Conservation (phyloP, 2,329 filamentous ascomycete species). For the Cytospora mali region DNA sequence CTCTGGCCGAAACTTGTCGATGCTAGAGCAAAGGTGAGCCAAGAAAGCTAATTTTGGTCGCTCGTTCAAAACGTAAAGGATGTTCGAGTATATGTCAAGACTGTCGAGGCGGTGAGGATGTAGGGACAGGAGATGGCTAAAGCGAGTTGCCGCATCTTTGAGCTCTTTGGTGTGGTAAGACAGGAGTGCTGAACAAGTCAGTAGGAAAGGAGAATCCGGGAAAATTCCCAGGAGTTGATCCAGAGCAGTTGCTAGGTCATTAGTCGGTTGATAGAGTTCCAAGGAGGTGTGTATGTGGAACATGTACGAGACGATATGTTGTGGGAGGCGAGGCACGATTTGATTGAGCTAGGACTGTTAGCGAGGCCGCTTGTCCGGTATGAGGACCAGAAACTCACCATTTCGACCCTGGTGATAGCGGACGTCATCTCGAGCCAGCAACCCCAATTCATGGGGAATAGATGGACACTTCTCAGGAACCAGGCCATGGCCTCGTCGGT, state of each 20-base stretch:
- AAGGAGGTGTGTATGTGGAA: constrained; percentile 91
- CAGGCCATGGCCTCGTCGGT: constrained; percentile 82
- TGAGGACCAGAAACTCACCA: constrained; percentile 56
- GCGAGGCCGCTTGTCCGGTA: constrained; percentile 20
- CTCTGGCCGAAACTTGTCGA: constrained; percentile 95
- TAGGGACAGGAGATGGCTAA: constrained; percentile 79
- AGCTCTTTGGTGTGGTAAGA: constrained; percentile 90
- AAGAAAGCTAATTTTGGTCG: constrained; percentile 90
- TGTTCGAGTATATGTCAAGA: constrained; percentile 95
- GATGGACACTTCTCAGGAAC: constrained; percentile 83
- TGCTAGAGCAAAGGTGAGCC: constrained; percentile 84
- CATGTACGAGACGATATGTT: constrained; percentile 90
- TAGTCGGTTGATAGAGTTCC: constrained; percentile 85
- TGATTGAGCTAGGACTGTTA: constrained; percentile 64
- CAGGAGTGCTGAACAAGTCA: constrained; percentile 85
- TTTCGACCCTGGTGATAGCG: constrained; percentile 77
- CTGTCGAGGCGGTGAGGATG: constrained; percentile 78
- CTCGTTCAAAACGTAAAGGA: constrained; percentile 88
- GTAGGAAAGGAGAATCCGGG: constrained; percentile 82
- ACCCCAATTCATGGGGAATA: constrained; percentile 95
- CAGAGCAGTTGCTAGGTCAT: constrained; percentile 72
- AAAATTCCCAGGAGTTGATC: constrained; percentile 82
- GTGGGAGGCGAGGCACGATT: constrained; percentile 73
- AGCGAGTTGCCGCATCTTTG: constrained; percentile 64
- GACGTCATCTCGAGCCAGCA: constrained; percentile 92